Conservation (phyloP, 257 asterid genomes). For the Salvia hispanica region DNA sequence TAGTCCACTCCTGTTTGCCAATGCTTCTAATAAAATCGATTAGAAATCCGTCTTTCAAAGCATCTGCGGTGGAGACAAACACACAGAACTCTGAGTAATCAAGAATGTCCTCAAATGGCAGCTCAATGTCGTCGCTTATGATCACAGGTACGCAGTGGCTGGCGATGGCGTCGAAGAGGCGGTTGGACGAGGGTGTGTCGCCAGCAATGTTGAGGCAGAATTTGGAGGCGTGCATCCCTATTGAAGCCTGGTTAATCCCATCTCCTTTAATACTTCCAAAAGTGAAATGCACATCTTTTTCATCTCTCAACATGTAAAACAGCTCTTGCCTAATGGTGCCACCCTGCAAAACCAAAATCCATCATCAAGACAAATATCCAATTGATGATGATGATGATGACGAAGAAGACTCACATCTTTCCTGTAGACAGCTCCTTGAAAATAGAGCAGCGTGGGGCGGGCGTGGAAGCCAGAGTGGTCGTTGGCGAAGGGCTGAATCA, state of each 20-base stretch:
- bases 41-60: constrained; percentile 51
- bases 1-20: constrained; percentile 59
- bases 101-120: constrained; percentile 70
- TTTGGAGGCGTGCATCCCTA: constrained; percentile 69
- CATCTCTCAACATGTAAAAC: constrained; percentile 59
- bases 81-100: constrained; percentile 71
- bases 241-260: constrained; percentile 56
- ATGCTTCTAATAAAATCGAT: constrained; percentile 52
- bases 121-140: constrained; percentile 77
- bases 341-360: constrained; percentile 49
- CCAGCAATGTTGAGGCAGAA: constrained; percentile 89
- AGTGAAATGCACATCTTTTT: constrained; percentile 72
- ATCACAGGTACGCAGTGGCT: constrained; percentile 83
- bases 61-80: constrained; percentile 57
- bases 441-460: constrained; percentile 69
- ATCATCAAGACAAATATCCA: background rate
- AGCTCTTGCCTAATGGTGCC: constrained; percentile 69
- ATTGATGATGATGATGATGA: background rate
- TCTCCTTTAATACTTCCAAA: constrained; percentile 62
- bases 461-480: constrained; percentile 55
- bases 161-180: constrained; percentile 78
- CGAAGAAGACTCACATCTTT: constrained; percentile 59
- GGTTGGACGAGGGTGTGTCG: constrained; percentile 85
- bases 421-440: constrained; percentile 85
- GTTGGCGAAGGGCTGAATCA: constrained; percentile 43